Evolutionary conservation across 2,329 filamentous ascomycete genomes (phyloP), one percentile per base, ranked within the genome.

Genomic region (Sclerotinia minor): DNA sequence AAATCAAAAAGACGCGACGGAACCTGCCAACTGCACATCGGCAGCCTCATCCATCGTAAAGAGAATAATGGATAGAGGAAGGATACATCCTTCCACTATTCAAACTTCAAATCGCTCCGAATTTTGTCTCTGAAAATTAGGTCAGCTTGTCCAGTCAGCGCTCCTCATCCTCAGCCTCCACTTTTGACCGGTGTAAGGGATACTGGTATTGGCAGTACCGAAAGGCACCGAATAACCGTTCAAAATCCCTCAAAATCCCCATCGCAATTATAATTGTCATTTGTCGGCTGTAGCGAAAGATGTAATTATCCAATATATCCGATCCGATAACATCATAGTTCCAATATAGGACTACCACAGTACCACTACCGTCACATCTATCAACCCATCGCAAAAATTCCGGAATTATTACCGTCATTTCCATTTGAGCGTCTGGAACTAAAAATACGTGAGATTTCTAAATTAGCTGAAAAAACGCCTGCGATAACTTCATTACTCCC

Each of bases 181-280:
- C 44, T 49, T 49, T 60, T 60, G 44, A 61, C 21, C 29, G 44
- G 26, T 47, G 58, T 49, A n/a, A 49, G 58, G 26, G 47, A 60
- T 60, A 60, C 44, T 60, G 26, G 44, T 60, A 60, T 49, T 60
- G 29, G 58, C 47, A 49, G 47, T 60, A 49, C 44, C 58, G 58
- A 60, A 60, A 60, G 19, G 44, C 26, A 61, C 59, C 9, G 26
- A 35, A 50, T 38, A 65, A 17, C 35, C 41, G 61, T 64, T 41
- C 49, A 55, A 41, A 55, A 55, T 44, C 50, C 61, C 61, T 65
- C 61, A 44, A 44, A 44, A 32, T 41, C 49, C 21, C 61, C n/a
- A 55, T 55, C 49, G 49, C 24, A 55, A 55, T 53, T 17, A 57
- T 15, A 29, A n/a, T 17, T 35, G 44, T 47, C 41, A 19, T 32